Percentiles rank a stretch among this genome's conserved stretches.
Evolutionary conservation across 768 basidiomycete genomes (phyloP).

Genomic region (Auricularia sp.): DNA sequence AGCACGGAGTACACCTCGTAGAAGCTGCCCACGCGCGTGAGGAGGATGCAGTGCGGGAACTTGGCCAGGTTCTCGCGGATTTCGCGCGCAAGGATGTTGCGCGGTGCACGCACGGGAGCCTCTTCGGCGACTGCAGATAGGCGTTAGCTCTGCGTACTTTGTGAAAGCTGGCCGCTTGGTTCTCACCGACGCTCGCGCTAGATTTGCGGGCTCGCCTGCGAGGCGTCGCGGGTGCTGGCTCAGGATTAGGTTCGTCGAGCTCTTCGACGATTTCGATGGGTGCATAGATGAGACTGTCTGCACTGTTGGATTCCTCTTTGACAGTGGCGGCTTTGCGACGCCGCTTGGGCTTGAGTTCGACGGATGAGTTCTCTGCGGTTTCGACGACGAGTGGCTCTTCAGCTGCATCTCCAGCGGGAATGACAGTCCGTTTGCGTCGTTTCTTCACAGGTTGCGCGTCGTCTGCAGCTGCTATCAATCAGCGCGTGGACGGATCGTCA

Average conservation of each 20-base stretch:
- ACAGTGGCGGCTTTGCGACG: not conserved
- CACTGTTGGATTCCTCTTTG: not conserved
- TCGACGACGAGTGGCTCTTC: not conserved
- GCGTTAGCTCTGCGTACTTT: not conserved
- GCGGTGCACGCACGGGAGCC: not conserved
- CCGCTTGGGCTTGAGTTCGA: not conserved
- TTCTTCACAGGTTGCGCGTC: too few species aligned
- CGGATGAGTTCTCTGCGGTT: not conserved
- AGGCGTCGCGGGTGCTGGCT: too few species aligned
- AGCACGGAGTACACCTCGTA: too few species aligned
- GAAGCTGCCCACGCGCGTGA: conserved; percentile 91
- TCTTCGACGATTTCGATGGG: too few species aligned
- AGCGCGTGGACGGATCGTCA: too few species aligned
- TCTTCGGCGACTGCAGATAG: not conserved
- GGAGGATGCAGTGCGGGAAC: conserved; percentile 81
- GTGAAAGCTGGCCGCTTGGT: too few species aligned
- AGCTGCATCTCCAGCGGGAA: not conserved
- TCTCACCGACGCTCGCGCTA: too few species aligned
- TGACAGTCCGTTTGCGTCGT: too few species aligned
- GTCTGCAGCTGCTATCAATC: too few species aligned
- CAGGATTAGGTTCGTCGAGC: too few species aligned
- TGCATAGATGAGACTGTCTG: not conserved
- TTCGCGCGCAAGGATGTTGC: conserved; percentile 43
- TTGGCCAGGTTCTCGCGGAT: conserved; percentile 60
- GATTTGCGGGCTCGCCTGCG: too few species aligned